These are phyloP conservation scores for Corylus avellana DNA, from an alignment of 306 rosid species.

Conservation along the genomic window DNA sequence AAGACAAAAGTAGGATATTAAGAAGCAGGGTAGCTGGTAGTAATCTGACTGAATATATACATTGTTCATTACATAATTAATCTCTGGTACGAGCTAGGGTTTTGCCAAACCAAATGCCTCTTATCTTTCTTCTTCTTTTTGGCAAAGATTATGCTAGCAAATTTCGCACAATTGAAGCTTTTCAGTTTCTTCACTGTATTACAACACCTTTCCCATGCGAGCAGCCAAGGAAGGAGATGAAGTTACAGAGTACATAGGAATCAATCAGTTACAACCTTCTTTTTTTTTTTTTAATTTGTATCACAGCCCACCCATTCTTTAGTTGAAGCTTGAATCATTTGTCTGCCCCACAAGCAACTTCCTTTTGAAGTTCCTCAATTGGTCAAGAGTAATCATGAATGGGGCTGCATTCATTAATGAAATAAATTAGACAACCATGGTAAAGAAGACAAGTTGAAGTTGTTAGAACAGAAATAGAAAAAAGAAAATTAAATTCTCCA, in stretches of 20 bases:
- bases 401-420: constrained; percentile 27
- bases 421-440: constrained; percentile 9
- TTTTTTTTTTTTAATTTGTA: background rate
- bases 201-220: background rate
- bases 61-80: background rate
- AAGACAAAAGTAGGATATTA: background rate
- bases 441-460: background rate
- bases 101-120: background rate
- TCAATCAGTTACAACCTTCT: background rate
- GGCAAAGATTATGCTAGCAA: background rate
- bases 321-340: constrained; percentile 4
- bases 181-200: background rate
- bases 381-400: background rate
- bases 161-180: background rate
- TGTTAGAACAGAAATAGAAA: no score
- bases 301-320: background rate
- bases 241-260: background rate
- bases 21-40: background rate
- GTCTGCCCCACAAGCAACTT: background rate
- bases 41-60: background rate
- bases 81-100: background rate
- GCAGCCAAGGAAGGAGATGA: background rate
- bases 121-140: background rate
- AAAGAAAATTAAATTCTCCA: no score
- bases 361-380: background rate